These are phyloP conservation scores for Asterochloris sp. DNA, from an alignment of 139 green algal genomes.

Conservation along the genomic window DNA sequence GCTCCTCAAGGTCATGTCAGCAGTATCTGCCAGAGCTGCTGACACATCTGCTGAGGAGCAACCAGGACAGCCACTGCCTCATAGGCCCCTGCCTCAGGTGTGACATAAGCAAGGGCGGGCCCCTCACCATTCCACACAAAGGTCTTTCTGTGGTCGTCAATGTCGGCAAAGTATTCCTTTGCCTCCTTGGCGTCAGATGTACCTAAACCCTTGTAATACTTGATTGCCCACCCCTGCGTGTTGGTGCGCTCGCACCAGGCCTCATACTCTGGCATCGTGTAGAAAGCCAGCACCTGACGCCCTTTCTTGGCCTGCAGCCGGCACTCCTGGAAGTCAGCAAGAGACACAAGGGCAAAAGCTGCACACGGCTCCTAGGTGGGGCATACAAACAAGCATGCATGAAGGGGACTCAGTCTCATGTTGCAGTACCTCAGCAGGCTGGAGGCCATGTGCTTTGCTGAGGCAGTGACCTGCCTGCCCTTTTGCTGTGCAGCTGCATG, in stretches of 20 bases:
- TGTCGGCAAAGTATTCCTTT: conserved; percentile 93
- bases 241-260: conserved; percentile 78
- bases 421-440: too few species aligned
- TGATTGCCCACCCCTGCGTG: conserved; percentile 86
- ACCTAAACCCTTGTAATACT: conserved; percentile 99
- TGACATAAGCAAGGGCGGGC: not conserved
- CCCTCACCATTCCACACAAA: conserved; percentile 81
- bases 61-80: too few species aligned
- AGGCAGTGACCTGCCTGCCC: too few species aligned
- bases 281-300: conserved; percentile 80
- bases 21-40: too few species aligned
- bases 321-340: not conserved
- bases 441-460: too few species aligned
- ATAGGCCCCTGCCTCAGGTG: not conserved
- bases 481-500: not conserved
- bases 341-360: too few species aligned
- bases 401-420: too few species aligned
- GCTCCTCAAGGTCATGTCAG: too few species aligned
- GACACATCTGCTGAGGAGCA: too few species aligned
- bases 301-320: conserved; percentile 77
- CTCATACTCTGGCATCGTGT: conserved; percentile 99
- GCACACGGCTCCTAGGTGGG: too few species aligned
- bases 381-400: too few species aligned
- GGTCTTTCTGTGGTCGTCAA: conserved; percentile 79
- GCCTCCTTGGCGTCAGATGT: conserved; percentile 91